A percentile compares a stretch with the other conserved stretches of the same genome.
These are phyloP conservation scores for Pseudogymnoascus sp. DNA, from an alignment of 2,329 filamentous ascomycete genomes.

Conservation along the genomic window DNA sequence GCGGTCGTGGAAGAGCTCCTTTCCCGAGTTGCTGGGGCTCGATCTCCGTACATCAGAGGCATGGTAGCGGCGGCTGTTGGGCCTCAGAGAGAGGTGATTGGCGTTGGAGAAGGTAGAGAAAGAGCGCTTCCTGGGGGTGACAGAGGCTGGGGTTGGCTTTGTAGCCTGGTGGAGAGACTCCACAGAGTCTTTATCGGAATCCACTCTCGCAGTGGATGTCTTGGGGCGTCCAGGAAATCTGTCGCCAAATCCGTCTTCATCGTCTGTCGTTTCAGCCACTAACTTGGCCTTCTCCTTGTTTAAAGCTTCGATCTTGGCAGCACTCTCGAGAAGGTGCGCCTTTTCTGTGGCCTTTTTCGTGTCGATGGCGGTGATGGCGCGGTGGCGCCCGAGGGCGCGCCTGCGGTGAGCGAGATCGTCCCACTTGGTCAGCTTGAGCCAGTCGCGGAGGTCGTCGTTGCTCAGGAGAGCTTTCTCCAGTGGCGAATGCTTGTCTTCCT, in stretches of 20 bases:
- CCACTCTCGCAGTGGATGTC: neutral
- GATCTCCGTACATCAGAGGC: neutral
- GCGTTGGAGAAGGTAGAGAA: neutral
- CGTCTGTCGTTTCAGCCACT: slow-evolving; percentile 24
- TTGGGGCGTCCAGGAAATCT: no score
- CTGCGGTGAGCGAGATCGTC: slow-evolving; percentile 29
- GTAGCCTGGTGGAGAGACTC: neutral
- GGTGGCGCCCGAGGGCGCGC: slow-evolving; percentile 24
- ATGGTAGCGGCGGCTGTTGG: neutral
- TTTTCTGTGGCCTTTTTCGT: slow-evolving; percentile 26
- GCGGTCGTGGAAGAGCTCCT: neutral
- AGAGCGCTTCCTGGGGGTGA: neutral
- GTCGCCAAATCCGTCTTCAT: slow-evolving; percentile 12
- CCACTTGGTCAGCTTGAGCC: slow-evolving; percentile 30
- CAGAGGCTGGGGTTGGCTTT: neutral
- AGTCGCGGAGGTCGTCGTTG: slow-evolving; percentile 29
- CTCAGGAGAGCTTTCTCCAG: slow-evolving; percentile 21
- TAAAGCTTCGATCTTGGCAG: neutral
- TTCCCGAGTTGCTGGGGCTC: neutral
- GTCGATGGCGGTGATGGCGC: slow-evolving; percentile 27
- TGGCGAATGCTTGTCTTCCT: slow-evolving; percentile 13
- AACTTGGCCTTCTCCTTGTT: slow-evolving; percentile 16
- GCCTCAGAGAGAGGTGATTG: neutral
- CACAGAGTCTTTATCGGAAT: neutral
- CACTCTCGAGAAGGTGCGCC: slow-evolving; percentile 9